Base-by-base conservation (phyloP, 306 rosid species). In the Gastrolobium villosum region DNA sequence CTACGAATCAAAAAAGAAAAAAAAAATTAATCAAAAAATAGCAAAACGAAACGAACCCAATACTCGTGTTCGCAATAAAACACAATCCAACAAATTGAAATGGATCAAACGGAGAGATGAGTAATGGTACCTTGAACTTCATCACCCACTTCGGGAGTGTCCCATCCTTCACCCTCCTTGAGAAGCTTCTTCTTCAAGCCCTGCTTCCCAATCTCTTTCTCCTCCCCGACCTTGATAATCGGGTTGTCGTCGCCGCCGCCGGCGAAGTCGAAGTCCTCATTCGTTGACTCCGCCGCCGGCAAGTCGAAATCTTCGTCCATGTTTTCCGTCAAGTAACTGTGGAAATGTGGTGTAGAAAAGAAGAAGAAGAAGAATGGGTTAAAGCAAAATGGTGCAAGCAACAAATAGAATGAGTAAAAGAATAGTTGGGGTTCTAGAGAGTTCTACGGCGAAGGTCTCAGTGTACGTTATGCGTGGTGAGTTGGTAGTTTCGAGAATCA, bases 151-250 rank as follows among this genome's bases (percentile, higher is more conserved):
- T 95, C 97, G 7, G 97, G 99, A 3, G 83, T 87, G 0, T 88
- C 95, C 97, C 97, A 91, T 61, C 85, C 90, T 67, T 89, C 81
- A 32, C 99, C 99, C 72, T 88, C 91, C 78, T 89, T 92, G 39
- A 95, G 75, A 8, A 95, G 97, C 87, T 89, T 91, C 94, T 95
- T 95, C 90, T 91, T 95, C 84, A 95, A 71, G 1, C 99, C 99
- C 35, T 81, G 91, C 7, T 32, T 69, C 0, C 99, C 98, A 87
- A 95, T 92, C 84, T 92, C 97, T 79, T 91, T 86, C 86, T 95
- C 99, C 79, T 92, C 99, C 3, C 99, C 99, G 5, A 92, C 96
- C 79, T 91, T 78, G 26, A 78, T 52, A 3, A 57, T 9, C 0
- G 76, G 60, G 26, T 3, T 10, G 3, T 74, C 89, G 11, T 70